phyloP scores from a whole-genome alignment of 1,284 basidiomycete species.

The Cutaneotrichosporon mucoides region DNA sequence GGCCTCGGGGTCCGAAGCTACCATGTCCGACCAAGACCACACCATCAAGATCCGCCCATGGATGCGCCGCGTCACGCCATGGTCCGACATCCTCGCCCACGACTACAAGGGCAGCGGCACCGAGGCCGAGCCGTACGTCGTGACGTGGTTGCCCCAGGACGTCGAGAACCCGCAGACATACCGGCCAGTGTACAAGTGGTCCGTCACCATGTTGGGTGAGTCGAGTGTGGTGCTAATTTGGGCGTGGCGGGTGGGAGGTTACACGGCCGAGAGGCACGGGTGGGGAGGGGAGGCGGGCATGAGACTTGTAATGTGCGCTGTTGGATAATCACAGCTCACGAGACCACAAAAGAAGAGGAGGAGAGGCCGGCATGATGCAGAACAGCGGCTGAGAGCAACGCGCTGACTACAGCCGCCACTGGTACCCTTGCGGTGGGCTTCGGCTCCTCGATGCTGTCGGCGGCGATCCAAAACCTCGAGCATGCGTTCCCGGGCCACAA shows the following conservation, averaged over 20 bases:
- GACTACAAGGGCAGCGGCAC: conserved; percentile 47
- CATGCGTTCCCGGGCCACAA: conserved; percentile 24
- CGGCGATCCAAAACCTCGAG: conserved; percentile 24
- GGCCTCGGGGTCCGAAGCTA: background rate
- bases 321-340: too few relatives aligned
- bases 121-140: conserved; percentile 45
- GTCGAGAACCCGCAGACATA: conserved; percentile 36
- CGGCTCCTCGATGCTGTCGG: conserved; percentile 27
- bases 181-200: conserved; percentile 34
- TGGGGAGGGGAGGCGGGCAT: too few relatives aligned
- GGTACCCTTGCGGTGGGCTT: conserved; percentile 26
- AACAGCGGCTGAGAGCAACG: background rate
- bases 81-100: conserved; percentile 39
- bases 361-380: background rate
- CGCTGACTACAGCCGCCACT: conserved; percentile 11
- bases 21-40: background rate
- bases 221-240: background rate
- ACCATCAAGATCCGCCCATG: conserved; percentile 24
- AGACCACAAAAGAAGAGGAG: too few relatives aligned
- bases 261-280: too few relatives aligned
- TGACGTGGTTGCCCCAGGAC: conserved; percentile 37
- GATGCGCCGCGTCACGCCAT: conserved; percentile 41
- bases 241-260: background rate
- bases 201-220: conserved; percentile 10
- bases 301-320: too few relatives aligned